These are phyloP conservation scores for Kluyveromyces marxianus DNA, from an alignment of 1,139 yeast genomes.

Conservation along the genomic window DNA sequence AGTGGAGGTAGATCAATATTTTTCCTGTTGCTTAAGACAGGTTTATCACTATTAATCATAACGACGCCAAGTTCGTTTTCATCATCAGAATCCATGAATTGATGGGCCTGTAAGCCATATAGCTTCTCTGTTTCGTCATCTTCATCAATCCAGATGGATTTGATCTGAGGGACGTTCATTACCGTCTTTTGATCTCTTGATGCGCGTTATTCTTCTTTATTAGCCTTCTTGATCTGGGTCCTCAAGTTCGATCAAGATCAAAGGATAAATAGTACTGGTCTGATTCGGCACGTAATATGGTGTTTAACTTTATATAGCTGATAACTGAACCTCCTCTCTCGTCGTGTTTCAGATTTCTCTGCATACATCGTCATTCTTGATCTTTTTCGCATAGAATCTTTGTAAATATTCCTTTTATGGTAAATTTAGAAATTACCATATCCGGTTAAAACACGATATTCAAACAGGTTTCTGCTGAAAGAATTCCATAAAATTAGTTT, in stretches of 20 bases:
- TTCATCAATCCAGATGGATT: constrained; percentile 36
- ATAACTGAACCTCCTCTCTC: no score
- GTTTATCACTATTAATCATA: constrained; percentile 29
- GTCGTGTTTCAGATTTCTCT: neutral
- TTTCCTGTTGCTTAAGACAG: constrained; percentile 25
- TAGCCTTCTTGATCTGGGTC: neutral
- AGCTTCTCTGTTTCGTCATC: constrained; percentile 28
- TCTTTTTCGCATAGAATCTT: neutral
- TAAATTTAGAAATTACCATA: neutral
- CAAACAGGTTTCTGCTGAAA: neutral
- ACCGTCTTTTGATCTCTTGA: neutral
- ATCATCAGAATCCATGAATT: constrained; percentile 21
- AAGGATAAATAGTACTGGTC: no score
- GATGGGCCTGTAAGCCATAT: constrained; percentile 25
- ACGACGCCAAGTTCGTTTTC: constrained; percentile 24
- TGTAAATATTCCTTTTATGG: neutral
- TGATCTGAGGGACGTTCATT: constrained; percentile 27
- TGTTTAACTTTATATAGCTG: no score
- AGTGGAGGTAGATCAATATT: constrained; percentile 32
- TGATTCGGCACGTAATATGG: no score
- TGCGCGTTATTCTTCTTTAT: neutral
- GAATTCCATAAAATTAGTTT: neutral
- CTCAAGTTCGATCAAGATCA: no score
- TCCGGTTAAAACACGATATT: constrained; percentile 2
- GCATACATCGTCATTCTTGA: no score